Percentiles rank a stretch among this genome's conserved stretches.
These are phyloP conservation scores for Penicillium ucsense DNA, from an alignment of 495 filamentous ascomycete species.

Conservation along the genomic window DNA sequence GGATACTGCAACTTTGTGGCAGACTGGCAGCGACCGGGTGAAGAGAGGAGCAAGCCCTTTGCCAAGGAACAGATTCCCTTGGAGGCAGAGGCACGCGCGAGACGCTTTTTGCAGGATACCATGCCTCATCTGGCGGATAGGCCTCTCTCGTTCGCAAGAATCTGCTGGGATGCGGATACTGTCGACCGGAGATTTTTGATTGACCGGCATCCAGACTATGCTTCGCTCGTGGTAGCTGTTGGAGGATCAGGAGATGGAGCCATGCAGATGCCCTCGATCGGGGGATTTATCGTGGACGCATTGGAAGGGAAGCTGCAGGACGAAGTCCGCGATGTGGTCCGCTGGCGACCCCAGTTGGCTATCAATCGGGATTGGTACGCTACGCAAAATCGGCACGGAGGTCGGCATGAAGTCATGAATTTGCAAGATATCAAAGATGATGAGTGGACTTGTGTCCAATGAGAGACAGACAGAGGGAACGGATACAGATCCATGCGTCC, in stretches of 20 bases:
- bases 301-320: conserved; percentile 33
- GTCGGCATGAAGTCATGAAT: conserved; percentile 34
- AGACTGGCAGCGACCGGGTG: conserved; percentile 8
- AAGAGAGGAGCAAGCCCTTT: conserved; percentile 33
- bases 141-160: conserved; percentile 38
- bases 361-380: conserved; percentile 37
- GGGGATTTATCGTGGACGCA: conserved; percentile 35
- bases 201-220: conserved; percentile 29
- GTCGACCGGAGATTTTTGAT: conserved; percentile 42
- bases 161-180: conserved; percentile 48
- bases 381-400: conserved; percentile 41
- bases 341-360: conserved; percentile 43
- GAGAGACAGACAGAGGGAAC: not conserved
- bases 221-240: conserved; percentile 36
- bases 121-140: conserved; percentile 42
- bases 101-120: conserved; percentile 36
- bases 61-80: conserved; percentile 38
- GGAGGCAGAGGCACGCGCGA: conserved; percentile 30
- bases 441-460: conserved; percentile 24
- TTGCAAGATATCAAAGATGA: conserved; percentile 31
- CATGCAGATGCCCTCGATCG: conserved; percentile 42
- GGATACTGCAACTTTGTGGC: conserved; percentile 42
- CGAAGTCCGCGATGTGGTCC: conserved; percentile 30
- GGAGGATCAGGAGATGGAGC: conserved; percentile 44
- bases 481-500: too few relatives aligned